phyloP scores from a whole-genome alignment of 2,329 filamentous ascomycete genomes.

The Paraphaeosphaeria sporulosa region DNA sequence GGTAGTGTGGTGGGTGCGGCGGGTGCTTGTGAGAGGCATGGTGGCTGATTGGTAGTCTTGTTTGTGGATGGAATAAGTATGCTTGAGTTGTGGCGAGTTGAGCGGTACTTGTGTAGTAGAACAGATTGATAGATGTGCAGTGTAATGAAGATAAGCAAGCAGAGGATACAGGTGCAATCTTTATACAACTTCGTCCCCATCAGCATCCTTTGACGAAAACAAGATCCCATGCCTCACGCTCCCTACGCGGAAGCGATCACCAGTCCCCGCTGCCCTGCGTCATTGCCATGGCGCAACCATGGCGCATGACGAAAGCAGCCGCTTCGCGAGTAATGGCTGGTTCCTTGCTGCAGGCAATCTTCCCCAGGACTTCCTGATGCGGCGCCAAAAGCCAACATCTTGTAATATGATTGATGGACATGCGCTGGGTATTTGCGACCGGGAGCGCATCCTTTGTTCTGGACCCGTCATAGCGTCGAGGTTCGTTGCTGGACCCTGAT shows the following conservation, averaged over 20 bases:
- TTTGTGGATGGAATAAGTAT: conserved; percentile 1
- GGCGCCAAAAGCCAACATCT: background rate
- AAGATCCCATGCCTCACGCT: conserved; percentile 5
- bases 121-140: conserved; percentile 6
- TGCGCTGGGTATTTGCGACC: background rate
- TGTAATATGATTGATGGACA: conserved; percentile 2
- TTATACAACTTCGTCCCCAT: conserved; percentile 11
- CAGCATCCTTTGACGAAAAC: conserved; percentile 11
- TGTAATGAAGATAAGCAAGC: conserved; percentile 2
- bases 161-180: conserved; percentile 7
- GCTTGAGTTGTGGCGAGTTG: conserved; percentile 12
- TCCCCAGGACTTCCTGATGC: conserved; percentile 8
- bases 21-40: conserved; percentile 38
- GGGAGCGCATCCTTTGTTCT: conserved; percentile 2
- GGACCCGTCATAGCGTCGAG: conserved; percentile 11
- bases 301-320: conserved; percentile 14
- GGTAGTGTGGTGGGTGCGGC: conserved; percentile 34
- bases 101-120: conserved; percentile 15
- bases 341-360: background rate
- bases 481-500: conserved; percentile 15
- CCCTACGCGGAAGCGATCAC: conserved; percentile 9
- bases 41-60: conserved; percentile 21
- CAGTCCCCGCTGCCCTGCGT: conserved; percentile 9
- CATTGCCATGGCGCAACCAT: conserved; percentile 10
- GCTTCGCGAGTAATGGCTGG: conserved; percentile 3